phyloP scores from a whole-genome alignment of 78 protist species.

The Salpingoeca rosetta region DNA sequence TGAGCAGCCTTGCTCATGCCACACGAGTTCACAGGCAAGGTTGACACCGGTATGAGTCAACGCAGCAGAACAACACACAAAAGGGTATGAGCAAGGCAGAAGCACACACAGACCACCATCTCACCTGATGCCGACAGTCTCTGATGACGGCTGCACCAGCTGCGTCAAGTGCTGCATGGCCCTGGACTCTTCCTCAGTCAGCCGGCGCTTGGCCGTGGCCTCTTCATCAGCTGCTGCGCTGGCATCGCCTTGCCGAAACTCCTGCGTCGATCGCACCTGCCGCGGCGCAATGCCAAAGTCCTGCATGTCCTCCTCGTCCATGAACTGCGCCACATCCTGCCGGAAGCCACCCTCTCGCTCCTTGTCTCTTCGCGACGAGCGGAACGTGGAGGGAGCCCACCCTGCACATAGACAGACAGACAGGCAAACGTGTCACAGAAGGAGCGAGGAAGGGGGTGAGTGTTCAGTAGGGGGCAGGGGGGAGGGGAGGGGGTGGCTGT shows the following conservation, averaged over 20 bases:
- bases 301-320: conserved; percentile 33
- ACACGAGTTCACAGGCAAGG: too few species aligned
- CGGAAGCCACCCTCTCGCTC: background rate
- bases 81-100: background rate
- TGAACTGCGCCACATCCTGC: conserved; percentile 22
- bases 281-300: conserved; percentile 24
- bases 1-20: conserved; percentile 33
- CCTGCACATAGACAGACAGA: too few species aligned
- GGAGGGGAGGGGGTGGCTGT: too few species aligned
- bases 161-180: background rate
- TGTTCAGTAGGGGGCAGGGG: too few species aligned
- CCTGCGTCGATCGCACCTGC: background rate
- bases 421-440: too few species aligned
- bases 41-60: background rate
- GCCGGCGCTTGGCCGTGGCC: background rate
- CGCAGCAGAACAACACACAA: background rate
- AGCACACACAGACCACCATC: background rate
- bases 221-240: background rate
- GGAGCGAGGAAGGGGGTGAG: too few species aligned
- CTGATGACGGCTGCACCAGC: too few species aligned
- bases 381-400: conserved; percentile 21
- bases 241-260: background rate
- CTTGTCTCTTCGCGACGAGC: conserved; percentile 3
- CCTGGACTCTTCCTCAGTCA: background rate
- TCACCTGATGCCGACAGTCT: background rate